Conservation (phyloP, 345 rosid genomes). For the Pugionium cornutum region DNA sequence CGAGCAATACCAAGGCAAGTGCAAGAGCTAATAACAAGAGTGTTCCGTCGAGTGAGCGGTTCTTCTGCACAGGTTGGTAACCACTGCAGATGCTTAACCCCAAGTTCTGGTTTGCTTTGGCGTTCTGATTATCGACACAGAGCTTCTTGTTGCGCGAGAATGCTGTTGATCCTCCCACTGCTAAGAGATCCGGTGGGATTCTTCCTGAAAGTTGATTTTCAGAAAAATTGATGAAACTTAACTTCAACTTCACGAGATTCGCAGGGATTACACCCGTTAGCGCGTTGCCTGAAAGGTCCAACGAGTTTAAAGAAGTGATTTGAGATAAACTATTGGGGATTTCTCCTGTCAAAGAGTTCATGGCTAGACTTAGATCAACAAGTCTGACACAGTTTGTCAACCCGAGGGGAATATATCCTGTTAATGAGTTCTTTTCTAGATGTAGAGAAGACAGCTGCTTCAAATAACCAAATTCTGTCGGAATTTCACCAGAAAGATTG, state of each 20-base stretch:
- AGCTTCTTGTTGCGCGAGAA: slow-evolving; percentile 59
- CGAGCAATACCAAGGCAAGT: slow-evolving; percentile 42
- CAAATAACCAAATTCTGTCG: slow-evolving; percentile 54
- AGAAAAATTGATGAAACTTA: slow-evolving; percentile 79
- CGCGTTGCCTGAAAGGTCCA: slow-evolving; percentile 72
- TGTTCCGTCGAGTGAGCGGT: slow-evolving; percentile 35
- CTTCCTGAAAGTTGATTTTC: slow-evolving; percentile 63
- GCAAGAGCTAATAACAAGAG: slow-evolving; percentile 52
- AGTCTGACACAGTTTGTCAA: slow-evolving; percentile 52
- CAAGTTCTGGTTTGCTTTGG: slow-evolving; percentile 30
- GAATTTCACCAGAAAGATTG: slow-evolving; percentile 59
- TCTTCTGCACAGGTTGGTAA: slow-evolving; percentile 36
- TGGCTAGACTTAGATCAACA: slow-evolving; percentile 79
- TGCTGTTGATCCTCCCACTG: slow-evolving; percentile 62
- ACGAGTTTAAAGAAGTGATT: slow-evolving; percentile 61
- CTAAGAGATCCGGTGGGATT: slow-evolving; percentile 61
- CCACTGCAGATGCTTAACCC: slow-evolving; percentile 52
- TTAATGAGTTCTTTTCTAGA: slow-evolving; percentile 63
- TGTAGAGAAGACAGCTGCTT: slow-evolving; percentile 65
- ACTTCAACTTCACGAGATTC: slow-evolving; percentile 56
- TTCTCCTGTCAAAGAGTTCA: slow-evolving; percentile 57
- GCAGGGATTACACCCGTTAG: slow-evolving; percentile 64
- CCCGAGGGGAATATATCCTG: slow-evolving; percentile 60
- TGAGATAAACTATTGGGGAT: slow-evolving; percentile 52
- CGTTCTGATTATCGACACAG: slow-evolving; percentile 49